These are phyloP conservation scores for Diplodia seriata DNA, from an alignment of 2,329 filamentous ascomycete species.

Conservation along the genomic window DNA sequence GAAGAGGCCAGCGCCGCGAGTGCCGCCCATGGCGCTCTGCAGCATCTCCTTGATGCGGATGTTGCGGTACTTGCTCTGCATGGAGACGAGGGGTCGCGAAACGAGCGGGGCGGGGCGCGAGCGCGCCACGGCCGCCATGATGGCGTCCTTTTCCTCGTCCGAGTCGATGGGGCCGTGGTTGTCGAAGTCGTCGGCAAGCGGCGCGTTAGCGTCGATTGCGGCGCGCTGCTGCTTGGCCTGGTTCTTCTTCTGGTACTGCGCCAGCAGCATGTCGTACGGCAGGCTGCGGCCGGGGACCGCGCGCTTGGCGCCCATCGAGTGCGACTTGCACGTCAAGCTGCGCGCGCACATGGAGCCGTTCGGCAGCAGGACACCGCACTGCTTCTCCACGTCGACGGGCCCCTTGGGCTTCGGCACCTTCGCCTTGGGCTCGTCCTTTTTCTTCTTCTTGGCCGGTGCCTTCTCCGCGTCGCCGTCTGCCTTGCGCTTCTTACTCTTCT, in stretches of 20 bases:
- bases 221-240: slow-evolving; percentile 98
- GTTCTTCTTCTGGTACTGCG: slow-evolving; percentile 83
- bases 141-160: slow-evolving; percentile 88
- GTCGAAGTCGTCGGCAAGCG: slow-evolving; percentile 82
- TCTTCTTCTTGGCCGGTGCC: slow-evolving; percentile 81
- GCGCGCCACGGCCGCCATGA: slow-evolving; percentile 78
- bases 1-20: slow-evolving; percentile 55
- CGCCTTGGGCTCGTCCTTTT: slow-evolving; percentile 88
- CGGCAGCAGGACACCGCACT: slow-evolving; percentile 85
- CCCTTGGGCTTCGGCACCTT: slow-evolving; percentile 87
- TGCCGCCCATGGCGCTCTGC: slow-evolving; percentile 63
- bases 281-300: slow-evolving; percentile 85
- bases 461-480: slow-evolving; percentile 71
- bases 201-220: slow-evolving; percentile 91
- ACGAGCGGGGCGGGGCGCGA: slow-evolving; percentile 81
- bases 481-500: slow-evolving; percentile 57
- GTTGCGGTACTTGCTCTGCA: slow-evolving; percentile 63
- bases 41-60: slow-evolving; percentile 70
- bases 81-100: slow-evolving; percentile 64
- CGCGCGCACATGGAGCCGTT: slow-evolving; percentile 88
- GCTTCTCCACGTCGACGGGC: slow-evolving; percentile 90
- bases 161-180: slow-evolving; percentile 81
- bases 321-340: slow-evolving; percentile 91
- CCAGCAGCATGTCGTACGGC: slow-evolving; percentile 88
- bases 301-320: slow-evolving; percentile 93